Evolutionary conservation across 768 basidiomycete species (phyloP).

Genomic region (Tricholoma hemisulphureum): DNA sequence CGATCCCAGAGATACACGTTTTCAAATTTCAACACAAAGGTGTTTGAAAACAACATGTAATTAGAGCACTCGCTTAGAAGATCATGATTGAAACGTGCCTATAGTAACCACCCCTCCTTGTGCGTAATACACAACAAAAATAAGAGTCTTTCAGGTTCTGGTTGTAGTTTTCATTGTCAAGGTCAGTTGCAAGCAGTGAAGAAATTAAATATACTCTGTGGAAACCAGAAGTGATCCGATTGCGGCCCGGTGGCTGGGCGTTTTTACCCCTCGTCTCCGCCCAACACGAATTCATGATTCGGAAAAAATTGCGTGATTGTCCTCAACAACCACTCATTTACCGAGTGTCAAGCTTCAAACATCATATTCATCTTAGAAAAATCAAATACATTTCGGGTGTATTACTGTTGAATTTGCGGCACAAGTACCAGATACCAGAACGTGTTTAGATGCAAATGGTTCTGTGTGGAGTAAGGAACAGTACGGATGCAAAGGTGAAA

Average conservation of each 20-base stretch:
- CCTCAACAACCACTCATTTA: neutral
- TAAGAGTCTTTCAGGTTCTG: no score
- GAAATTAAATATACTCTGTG: no score
- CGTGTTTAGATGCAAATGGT: neutral
- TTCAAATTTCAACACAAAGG: no score
- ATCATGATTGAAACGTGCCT: neutral
- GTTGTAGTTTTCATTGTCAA: no score
- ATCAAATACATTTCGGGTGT: neutral
- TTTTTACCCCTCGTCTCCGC: no score
- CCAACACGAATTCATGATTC: no score
- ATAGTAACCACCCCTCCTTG: neutral
- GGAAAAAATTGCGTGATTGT: neutral
- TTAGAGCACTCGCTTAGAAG: neutral
- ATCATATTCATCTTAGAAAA: neutral
- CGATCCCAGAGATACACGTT: constrained; percentile 4
- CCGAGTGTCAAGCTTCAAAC: neutral
- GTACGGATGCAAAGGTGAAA: neutral
- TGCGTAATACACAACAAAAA: no score
- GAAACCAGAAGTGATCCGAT: no score
- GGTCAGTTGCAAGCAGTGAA: no score
- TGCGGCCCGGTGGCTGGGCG: no score
- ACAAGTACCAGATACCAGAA: no score
- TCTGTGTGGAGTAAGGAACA: neutral
- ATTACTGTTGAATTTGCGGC: neutral
- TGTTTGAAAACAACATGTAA: neutral